phyloP scores from a whole-genome alignment of 371 early-diverging fungal species.

The Dentiscutata heterogama region DNA sequence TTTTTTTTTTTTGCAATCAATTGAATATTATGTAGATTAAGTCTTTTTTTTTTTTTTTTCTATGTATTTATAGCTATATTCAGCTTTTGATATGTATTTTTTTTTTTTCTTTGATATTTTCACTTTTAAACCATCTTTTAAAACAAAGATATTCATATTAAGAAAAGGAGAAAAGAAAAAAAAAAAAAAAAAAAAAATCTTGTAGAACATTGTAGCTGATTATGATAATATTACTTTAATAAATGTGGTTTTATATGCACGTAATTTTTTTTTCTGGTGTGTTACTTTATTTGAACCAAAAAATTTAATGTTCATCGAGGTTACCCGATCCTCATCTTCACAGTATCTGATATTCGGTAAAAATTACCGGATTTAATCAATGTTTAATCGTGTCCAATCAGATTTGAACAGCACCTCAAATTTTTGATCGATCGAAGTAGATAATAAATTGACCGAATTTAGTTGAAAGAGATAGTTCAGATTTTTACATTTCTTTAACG shows the following conservation, averaged over 20 bases:
- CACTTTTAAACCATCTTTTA: neutral
- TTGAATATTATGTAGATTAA: too few species aligned
- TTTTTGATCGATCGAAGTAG: too few species aligned
- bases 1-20: too few species aligned
- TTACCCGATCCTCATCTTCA: too few species aligned
- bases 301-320: too few species aligned
- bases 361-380: neutral
- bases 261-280: neutral
- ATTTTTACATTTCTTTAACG: too few species aligned
- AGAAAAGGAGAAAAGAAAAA: neutral
- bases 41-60: neutral
- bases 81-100: neutral
- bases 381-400: conserved; percentile 18
- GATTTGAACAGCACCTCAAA: neutral
- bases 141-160: neutral
- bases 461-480: too few species aligned
- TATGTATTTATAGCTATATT: too few species aligned
- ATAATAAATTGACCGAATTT: too few species aligned
- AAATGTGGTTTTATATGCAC: too few species aligned
- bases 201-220: neutral
- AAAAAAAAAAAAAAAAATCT: neutral
- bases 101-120: neutral
- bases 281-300: too few species aligned
- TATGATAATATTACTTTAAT: neutral
- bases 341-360: neutral